Conservation (phyloP, 768 basidiomycete genomes). For the Leccinum broughii region DNA sequence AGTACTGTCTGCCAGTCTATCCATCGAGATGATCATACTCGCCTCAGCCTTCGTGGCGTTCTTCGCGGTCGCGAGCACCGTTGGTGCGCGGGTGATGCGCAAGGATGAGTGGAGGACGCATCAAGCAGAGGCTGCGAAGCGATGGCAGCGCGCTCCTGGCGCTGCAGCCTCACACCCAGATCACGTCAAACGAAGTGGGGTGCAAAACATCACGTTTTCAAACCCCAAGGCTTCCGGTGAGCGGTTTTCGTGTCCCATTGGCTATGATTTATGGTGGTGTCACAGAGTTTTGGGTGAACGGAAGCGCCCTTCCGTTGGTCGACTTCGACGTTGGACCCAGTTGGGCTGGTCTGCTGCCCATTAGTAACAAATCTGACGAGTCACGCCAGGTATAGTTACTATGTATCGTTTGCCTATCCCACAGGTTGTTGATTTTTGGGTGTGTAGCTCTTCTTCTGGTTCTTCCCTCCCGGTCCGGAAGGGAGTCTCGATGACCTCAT, state of each 20-base stretch:
- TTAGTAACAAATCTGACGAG: constrained; percentile 58
- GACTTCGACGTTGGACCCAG: constrained; percentile 75
- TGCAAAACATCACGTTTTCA: constrained; percentile 70
- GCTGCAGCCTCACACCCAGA: background rate
- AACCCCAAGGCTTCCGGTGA: constrained; percentile 65
- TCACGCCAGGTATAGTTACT: constrained; percentile 54
- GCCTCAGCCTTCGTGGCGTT: constrained; percentile 6
- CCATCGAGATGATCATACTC: constrained; percentile 17
- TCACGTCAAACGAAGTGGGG: constrained; percentile 11
- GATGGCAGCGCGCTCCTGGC: constrained; percentile 27
- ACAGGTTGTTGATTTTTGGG: background rate
- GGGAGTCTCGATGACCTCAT: constrained; percentile 73
- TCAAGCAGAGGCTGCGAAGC: constrained; percentile 47
- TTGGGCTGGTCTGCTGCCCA: constrained; percentile 74
- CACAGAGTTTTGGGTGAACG: constrained; percentile 70
- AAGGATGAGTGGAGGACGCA: constrained; percentile 46
- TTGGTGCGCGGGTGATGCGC: constrained; percentile 25
- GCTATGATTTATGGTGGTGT: background rate
- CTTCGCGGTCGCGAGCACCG: constrained; percentile 7
- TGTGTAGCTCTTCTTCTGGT: constrained; percentile 76
- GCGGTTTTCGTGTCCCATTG: background rate
- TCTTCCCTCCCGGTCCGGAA: constrained; percentile 75
- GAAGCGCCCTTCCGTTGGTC: constrained; percentile 62
- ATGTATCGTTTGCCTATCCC: too few species aligned
- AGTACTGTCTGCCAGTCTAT: too few species aligned